Evolutionary conservation across 306 rosid species (phyloP).

Genomic region (Vigna hirtella): DNA sequence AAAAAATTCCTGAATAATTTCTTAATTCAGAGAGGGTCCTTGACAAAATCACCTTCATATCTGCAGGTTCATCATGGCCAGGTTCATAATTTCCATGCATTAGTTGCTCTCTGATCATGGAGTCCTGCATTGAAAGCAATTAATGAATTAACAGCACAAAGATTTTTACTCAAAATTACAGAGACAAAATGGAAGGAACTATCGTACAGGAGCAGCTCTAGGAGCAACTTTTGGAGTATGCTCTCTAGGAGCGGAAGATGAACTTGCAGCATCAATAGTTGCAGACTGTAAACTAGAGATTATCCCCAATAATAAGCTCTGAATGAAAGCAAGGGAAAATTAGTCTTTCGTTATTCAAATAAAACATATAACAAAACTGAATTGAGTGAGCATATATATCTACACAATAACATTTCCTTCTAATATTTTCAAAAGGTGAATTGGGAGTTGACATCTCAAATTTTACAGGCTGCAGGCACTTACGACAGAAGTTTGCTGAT

Average conservation of each 20-base stretch:
- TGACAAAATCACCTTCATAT: slow-evolving; percentile 63
- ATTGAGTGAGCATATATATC: background rate
- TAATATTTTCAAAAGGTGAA: background rate
- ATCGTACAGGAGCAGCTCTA: slow-evolving; percentile 49
- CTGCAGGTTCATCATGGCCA: slow-evolving; percentile 54
- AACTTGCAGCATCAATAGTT: slow-evolving; percentile 71
- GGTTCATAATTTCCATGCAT: slow-evolving; percentile 38
- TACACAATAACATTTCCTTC: background rate
- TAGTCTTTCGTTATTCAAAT: slow-evolving; percentile 29
- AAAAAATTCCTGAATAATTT: slow-evolving; percentile 7
- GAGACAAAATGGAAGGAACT: slow-evolving; percentile 27
- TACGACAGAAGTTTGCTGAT: slow-evolving; percentile 21
- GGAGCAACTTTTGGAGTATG: slow-evolving; percentile 68
- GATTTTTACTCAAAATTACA: slow-evolving; percentile 3
- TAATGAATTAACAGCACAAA: slow-evolving; percentile 38
- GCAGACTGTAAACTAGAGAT: slow-evolving; percentile 68
- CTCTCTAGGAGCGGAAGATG: slow-evolving; percentile 74
- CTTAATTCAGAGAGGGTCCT: slow-evolving; percentile 42
- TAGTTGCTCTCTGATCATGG: slow-evolving; percentile 45
- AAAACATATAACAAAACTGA: slow-evolving; percentile 27
- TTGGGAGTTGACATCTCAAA: slow-evolving; percentile 26
- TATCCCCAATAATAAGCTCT: slow-evolving; percentile 77
- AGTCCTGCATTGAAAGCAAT: slow-evolving; percentile 59
- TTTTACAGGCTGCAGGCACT: slow-evolving; percentile 16
- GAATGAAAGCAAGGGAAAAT: slow-evolving; percentile 40